A percentile compares a stretch with the other conserved stretches of the same genome.
Conservation (phyloP, 2,329 filamentous ascomycete genomes). For the Curvularia verruculosa region DNA sequence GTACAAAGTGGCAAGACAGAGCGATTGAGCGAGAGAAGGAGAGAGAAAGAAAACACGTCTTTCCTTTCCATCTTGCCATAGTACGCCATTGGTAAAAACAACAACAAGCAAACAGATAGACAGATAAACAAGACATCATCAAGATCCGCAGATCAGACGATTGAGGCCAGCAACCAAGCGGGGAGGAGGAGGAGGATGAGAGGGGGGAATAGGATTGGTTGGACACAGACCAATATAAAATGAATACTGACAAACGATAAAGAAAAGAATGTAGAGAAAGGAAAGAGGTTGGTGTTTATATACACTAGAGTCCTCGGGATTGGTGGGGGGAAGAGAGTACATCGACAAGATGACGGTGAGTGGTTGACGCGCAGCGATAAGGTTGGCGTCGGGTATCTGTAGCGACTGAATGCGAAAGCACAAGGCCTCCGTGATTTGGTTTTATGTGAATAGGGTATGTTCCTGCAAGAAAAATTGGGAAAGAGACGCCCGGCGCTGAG, state of each 20-base stretch:
- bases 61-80: slow-evolving; percentile 13
- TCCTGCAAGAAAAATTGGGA: slow-evolving; percentile 2
- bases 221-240: slow-evolving; percentile 13
- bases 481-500: slow-evolving; percentile 37
- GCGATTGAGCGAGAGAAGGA: neutral
- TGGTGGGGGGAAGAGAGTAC: neutral
- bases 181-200: neutral
- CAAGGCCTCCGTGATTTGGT: slow-evolving; percentile 20
- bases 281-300: slow-evolving; percentile 4
- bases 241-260: slow-evolving; percentile 4
- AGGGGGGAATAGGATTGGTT: neutral
- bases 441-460: neutral
- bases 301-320: slow-evolving; percentile 4
- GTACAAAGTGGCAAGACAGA: neutral
- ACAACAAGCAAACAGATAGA: neutral
- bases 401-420: slow-evolving; percentile 40
- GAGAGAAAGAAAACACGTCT: neutral
- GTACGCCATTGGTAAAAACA: slow-evolving; percentile 4
- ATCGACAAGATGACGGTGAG: slow-evolving; percentile 2
- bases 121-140: slow-evolving; percentile 6
- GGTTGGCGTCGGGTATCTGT: slow-evolving; percentile 46
- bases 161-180: slow-evolving; percentile 1
- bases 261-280: slow-evolving; percentile 11
- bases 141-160: slow-evolving; percentile 6
- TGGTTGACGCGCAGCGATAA: slow-evolving; percentile 14